phyloP scores from a whole-genome alignment of 108 stramenopile genomes.

The Conticribra guillardii region DNA sequence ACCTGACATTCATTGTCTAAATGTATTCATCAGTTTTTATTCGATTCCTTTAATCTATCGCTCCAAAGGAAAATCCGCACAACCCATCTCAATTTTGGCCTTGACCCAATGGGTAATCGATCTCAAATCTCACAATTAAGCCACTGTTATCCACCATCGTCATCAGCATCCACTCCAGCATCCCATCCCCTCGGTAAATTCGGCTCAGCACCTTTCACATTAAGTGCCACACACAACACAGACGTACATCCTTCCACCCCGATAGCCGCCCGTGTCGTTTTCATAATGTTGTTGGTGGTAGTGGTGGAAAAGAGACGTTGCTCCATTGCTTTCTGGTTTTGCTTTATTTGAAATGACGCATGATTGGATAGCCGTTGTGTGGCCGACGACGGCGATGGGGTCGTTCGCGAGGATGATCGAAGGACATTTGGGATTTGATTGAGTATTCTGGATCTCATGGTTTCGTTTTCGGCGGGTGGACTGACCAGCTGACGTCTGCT shows the following conservation, averaged over 20 bases:
- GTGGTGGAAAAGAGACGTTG: background rate
- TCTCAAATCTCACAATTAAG: background rate
- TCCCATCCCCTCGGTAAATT: conserved; percentile 26
- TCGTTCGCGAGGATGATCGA: background rate
- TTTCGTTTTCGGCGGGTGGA: no score
- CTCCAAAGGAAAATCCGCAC: no score
- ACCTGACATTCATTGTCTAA: no score
- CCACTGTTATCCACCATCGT: conserved; percentile 17
- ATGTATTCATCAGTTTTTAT: no score
- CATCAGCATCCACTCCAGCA: conserved; percentile 15
- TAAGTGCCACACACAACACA: background rate
- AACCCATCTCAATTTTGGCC: no score
- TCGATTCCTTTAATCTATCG: no score
- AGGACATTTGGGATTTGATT: background rate
- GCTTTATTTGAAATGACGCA: background rate
- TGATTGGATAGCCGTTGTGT: no score
- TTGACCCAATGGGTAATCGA: no score
- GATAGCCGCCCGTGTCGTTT: conserved; percentile 10
- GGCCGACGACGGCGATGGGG: background rate
- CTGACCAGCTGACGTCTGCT: no score
- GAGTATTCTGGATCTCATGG: background rate
- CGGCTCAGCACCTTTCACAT: conserved; percentile 1
- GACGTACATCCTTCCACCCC: conserved; percentile 7
- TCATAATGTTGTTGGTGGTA: background rate
- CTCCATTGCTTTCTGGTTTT: background rate